Percentiles rank a stretch among this genome's conserved stretches.
phyloP scores from a whole-genome alignment of 2,329 filamentous ascomycete species.

The Chaetomiaceae sp. region DNA sequence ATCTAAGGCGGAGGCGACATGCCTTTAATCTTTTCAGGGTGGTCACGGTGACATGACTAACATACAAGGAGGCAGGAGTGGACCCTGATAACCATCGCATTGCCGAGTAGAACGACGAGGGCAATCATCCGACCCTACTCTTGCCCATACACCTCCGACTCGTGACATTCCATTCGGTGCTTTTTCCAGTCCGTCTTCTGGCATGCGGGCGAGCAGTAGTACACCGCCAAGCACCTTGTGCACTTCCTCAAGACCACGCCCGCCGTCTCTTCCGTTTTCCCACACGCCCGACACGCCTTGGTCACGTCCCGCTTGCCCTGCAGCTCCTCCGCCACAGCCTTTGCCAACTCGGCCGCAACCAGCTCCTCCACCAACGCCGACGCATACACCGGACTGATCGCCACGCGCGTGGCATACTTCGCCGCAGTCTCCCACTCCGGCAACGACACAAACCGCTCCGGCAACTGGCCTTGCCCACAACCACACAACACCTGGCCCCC shows the following conservation, averaged over 20 bases:
- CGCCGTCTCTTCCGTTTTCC: constrained; percentile 29
- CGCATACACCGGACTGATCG: constrained; percentile 53
- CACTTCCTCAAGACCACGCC: constrained; percentile 41
- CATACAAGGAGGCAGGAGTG: no score
- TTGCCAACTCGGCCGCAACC: constrained; percentile 26
- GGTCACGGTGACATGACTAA: no score
- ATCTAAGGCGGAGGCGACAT: no score
- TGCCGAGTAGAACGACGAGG: no score
- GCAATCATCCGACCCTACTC: neutral
- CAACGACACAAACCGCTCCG: constrained; percentile 36
- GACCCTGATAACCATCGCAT: no score
- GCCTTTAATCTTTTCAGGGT: no score
- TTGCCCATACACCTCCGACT: constrained; percentile 13
- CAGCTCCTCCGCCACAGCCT: neutral
- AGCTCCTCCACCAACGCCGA: constrained; percentile 41
- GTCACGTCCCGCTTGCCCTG: neutral
- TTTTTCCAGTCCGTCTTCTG: constrained; percentile 53
- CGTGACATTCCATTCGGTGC: constrained; percentile 43
- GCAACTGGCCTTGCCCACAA: constrained; percentile 43
- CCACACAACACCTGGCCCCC: constrained; percentile 40
- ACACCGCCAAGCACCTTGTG: constrained; percentile 39
- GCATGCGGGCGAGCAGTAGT: constrained; percentile 50
- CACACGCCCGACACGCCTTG: constrained; percentile 38
- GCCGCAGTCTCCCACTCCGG: constrained; percentile 42
- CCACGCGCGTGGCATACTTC: constrained; percentile 48